phyloP scores from a whole-genome alignment of 2,329 filamentous ascomycete genomes.

The Saccharata proteae region DNA sequence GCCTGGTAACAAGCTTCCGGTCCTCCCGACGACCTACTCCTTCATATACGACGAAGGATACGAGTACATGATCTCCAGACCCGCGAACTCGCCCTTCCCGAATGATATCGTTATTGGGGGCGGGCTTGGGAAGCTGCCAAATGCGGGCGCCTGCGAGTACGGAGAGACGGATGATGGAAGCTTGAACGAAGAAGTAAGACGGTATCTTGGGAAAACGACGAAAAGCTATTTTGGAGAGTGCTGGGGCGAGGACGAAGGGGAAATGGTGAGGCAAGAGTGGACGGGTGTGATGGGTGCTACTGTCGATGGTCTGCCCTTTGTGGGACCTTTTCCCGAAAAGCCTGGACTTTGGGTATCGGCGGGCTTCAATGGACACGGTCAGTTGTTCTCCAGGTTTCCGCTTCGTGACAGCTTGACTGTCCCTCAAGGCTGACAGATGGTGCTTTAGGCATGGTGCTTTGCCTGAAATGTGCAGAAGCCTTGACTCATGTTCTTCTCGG shows the following conservation, averaged over 20 bases:
- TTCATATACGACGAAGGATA: constrained; percentile 34
- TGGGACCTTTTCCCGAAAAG: constrained; percentile 50
- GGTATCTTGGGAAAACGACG: constrained; percentile 40
- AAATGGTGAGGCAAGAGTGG: constrained; percentile 44
- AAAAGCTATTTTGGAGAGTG: constrained; percentile 22
- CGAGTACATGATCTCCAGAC: constrained; percentile 63
- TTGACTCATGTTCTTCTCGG: constrained; percentile 48
- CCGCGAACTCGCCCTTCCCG: constrained; percentile 23
- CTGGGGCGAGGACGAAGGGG: constrained; percentile 19
- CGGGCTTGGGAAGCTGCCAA: constrained; percentile 28
- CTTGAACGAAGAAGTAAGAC: constrained; percentile 43
- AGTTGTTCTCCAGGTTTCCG: no score
- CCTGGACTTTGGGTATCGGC: constrained; percentile 47
- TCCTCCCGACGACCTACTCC: neutral
- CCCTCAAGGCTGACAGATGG: no score
- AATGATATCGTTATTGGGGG: constrained; percentile 55
- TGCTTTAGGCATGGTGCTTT: constrained; percentile 1
- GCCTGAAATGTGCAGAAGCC: constrained; percentile 42
- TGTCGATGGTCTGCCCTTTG: constrained; percentile 55
- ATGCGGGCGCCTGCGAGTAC: neutral
- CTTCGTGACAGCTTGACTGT: no score
- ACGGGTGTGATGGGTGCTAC: constrained; percentile 71
- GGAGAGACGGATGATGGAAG: constrained; percentile 46
- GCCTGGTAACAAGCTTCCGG: no score
- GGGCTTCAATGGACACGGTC: neutral